Base-by-base conservation (phyloP, 2,329 filamentous ascomycete species). In the Pezicula rhizophila region DNA sequence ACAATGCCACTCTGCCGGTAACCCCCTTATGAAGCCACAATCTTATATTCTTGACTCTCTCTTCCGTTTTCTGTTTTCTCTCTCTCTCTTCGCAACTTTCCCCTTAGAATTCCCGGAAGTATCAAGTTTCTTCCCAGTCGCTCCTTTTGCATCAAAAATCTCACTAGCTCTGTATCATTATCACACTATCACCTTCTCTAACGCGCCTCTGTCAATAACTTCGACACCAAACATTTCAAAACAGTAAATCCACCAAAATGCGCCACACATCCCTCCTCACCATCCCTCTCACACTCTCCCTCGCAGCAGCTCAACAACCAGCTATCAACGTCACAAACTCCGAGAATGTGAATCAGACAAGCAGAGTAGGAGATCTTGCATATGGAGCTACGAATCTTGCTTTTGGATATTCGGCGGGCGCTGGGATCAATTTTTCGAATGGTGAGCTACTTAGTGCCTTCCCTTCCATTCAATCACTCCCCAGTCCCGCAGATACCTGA, bases 381-480 rank as follows among this genome's bases (percentile, higher is more conserved):
- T 42, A 26, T 10, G 40, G 40, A 11, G 40, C 40, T 26, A 11
- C 40, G n/a, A 42, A 42, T 26, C 40, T 42, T 11, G 40, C 40
- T 14, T 42, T 42, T 26, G 40, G 40, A 6, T 42, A 42, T 42
- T 42, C 40, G 8, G 40, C 40, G 25, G 40, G 40, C n/a, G 40
- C 40, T 5, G 40, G 40, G 5, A 42, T 42, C 14, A 42, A 42
- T 15, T 42, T 42, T 20, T 42, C 40, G 6, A 42, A 42, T 28
- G 25, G 40, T 28, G 26, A n/a, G 20, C 11, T 8, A 18, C 18
- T n/a, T n/a, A n/a, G n/a, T n/a, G 17, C 20, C n/a, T 25, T 14
- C 25, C 10, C 8, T 23, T 10, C 25, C 40, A 23, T 42, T 8
- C 18, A 18, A 25, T 17, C 35, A n/a, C 8, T 7, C 35, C 35